Conservation (phyloP, 2,329 filamentous ascomycete genomes). For the Hypoxylon sp. region DNA sequence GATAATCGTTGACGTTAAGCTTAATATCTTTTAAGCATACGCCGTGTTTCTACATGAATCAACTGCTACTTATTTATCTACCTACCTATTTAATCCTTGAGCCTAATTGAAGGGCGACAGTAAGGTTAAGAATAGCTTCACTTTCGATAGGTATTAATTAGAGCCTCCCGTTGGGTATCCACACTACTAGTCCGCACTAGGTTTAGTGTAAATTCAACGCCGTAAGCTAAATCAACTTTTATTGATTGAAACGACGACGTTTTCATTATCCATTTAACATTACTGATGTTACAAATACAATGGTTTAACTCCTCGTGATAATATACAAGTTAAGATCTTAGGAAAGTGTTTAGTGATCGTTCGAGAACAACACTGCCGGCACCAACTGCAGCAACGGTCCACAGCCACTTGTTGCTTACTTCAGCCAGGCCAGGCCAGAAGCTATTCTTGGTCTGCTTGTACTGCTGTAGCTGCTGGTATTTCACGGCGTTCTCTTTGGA, state of each 20-base stretch:
- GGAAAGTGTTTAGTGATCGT: conserved; percentile 42
- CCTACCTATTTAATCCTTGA: too few relatives aligned
- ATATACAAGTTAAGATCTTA: conserved; percentile 20
- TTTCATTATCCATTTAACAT: not conserved
- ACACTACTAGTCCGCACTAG: too few relatives aligned
- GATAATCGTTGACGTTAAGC: too few relatives aligned
- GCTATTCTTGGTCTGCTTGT: conserved; percentile 67
- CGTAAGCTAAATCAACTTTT: not conserved
- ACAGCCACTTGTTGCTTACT: conserved; percentile 68
- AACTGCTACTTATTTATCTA: too few relatives aligned
- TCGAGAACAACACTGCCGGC: conserved; percentile 63
- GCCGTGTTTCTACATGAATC: too few relatives aligned
- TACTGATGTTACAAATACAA: not conserved
- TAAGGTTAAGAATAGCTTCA: too few relatives aligned
- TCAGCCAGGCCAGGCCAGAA: conserved; percentile 69
- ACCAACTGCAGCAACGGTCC: conserved; percentile 65
- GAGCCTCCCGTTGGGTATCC: too few relatives aligned
- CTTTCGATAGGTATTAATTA: too few relatives aligned
- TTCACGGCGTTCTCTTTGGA: conserved; percentile 63
- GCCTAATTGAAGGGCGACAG: too few relatives aligned
- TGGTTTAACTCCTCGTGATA: not conserved
- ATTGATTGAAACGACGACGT: not conserved
- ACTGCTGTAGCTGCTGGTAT: conserved; percentile 65
- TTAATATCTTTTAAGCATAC: too few relatives aligned
- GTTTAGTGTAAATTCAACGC: too few relatives aligned